Conservation (phyloP, 306 rosid genomes). For the Ammopiptanthus mongolicus region DNA sequence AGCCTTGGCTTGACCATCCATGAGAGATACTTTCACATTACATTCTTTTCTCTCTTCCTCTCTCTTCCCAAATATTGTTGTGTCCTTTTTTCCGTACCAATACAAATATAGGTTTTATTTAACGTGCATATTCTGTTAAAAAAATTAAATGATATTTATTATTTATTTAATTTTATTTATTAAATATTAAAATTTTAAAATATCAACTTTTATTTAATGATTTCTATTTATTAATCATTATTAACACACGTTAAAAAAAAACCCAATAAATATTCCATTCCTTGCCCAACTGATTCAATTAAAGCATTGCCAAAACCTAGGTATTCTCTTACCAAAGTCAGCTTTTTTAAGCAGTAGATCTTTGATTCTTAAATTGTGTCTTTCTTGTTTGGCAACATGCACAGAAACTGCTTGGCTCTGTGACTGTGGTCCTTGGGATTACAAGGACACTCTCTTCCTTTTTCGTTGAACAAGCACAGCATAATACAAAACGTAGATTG, state of each 20-base stretch:
- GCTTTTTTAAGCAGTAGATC: background rate
- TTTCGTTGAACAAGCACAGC: background rate
- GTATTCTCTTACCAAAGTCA: background rate
- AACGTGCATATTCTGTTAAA: no score
- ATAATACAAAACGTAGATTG: no score
- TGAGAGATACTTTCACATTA: background rate
- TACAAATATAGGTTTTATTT: no score
- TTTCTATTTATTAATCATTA: no score
- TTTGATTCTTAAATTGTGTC: background rate
- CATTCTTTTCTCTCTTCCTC: background rate
- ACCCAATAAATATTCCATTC: no score
- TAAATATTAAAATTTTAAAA: no score
- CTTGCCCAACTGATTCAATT: background rate
- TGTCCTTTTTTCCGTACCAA: background rate
- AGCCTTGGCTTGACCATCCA: background rate
- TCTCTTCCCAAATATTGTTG: background rate
- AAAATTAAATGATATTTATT: no score
- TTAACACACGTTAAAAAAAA: no score
- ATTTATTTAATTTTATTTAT: no score
- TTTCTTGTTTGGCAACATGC: background rate
- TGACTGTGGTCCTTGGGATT: background rate
- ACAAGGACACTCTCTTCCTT: background rate
- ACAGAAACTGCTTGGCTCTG: background rate
- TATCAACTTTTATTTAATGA: no score
- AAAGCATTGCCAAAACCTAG: background rate